Evolutionary conservation across 2,329 filamentous ascomycete genomes (phyloP).

Genomic region (Remersonia thermophila): DNA sequence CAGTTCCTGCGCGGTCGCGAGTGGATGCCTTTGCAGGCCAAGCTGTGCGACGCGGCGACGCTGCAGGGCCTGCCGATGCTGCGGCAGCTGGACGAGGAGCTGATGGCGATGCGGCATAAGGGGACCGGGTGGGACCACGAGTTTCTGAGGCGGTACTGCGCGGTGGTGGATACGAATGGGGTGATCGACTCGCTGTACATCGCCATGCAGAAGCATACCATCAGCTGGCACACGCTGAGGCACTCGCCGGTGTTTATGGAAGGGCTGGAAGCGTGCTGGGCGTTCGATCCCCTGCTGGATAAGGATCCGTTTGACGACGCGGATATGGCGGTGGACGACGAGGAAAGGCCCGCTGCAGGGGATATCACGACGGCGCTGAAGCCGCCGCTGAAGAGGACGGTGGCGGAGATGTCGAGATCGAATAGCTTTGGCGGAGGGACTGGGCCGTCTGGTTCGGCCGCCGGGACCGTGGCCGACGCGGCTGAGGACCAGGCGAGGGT

Average conservation of each 20-base stretch:
- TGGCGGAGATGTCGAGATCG: constrained; percentile 40
- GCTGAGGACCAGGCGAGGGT: constrained; percentile 12
- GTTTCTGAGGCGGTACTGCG: constrained; percentile 42
- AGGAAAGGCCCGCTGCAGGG: constrained; percentile 32
- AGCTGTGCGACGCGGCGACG: constrained; percentile 42
- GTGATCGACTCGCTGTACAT: constrained; percentile 49
- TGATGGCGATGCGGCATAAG: constrained; percentile 23
- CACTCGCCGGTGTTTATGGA: constrained; percentile 35
- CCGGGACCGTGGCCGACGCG: constrained; percentile 21
- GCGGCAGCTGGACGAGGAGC: constrained; percentile 34
- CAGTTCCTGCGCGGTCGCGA: constrained; percentile 35
- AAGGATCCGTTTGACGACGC: constrained; percentile 26
- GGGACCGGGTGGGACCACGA: constrained; percentile 31
- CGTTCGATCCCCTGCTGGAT: constrained; percentile 38
- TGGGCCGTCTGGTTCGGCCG: constrained; percentile 4
- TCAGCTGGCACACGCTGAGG: constrained; percentile 44
- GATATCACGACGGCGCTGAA: constrained; percentile 24
- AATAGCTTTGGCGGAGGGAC: constrained; percentile 27
- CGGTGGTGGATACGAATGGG: constrained; percentile 40
- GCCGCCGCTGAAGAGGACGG: constrained; percentile 33
- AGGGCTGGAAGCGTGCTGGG: constrained; percentile 44
- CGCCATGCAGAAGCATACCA: constrained; percentile 38
- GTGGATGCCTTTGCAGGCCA: constrained; percentile 48
- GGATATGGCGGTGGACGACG: constrained; percentile 24
- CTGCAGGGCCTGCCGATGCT: constrained; percentile 47